phyloP scores from a whole-genome alignment of 805 yeast genomes.

The Tetrapisispora iriomotensis region DNA sequence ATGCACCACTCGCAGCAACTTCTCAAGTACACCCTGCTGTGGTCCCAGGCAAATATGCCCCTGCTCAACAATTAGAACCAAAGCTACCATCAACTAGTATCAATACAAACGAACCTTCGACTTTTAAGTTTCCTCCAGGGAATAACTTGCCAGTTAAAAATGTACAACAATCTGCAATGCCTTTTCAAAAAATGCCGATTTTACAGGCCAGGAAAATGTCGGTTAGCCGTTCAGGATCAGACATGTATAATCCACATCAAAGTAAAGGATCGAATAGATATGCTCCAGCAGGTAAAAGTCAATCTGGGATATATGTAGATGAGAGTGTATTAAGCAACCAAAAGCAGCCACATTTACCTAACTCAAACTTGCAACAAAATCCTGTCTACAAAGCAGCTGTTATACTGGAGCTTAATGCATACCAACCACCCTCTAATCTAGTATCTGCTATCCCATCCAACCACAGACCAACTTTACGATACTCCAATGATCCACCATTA shows the following conservation, averaged over 20 bases:
- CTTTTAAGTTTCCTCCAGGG: background rate
- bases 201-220: background rate
- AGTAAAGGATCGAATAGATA: slow-evolving; percentile 28
- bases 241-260: slow-evolving; percentile 25
- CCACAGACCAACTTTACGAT: background rate
- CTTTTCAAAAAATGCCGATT: background rate
- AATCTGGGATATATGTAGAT: slow-evolving; percentile 4
- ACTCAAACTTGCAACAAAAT: no score
- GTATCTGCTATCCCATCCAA: background rate
- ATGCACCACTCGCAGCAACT: background rate
- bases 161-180: no score
- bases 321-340: background rate
- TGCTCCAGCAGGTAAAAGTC: slow-evolving; percentile 30
- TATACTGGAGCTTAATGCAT: no score
- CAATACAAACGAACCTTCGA: background rate
- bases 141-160: no score
- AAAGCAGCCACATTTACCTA: background rate
- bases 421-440: no score
- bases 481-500: background rate
- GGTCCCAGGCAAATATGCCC: background rate
- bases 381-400: no score
- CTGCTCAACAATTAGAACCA: background rate
- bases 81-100: no score
- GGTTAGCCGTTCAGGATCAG: slow-evolving; percentile 26
- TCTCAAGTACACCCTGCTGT: background rate